Evolutionary conservation across 345 rosid genomes (phyloP), one percentile per base, ranked within the genome.

Genomic region (Melastoma malabathricum): DNA sequence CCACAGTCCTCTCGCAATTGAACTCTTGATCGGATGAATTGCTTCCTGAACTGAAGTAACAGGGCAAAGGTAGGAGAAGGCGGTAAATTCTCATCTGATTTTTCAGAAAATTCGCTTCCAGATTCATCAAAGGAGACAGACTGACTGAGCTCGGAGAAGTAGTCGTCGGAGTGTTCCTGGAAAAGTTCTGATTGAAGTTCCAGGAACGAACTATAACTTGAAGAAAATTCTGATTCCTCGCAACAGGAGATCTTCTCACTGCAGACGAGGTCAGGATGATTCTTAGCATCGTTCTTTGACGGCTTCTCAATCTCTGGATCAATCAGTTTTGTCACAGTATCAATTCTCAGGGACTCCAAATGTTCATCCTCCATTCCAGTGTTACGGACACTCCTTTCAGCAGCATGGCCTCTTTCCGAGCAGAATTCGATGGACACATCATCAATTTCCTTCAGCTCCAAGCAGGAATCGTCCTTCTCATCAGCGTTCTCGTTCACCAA

Each of bases 61-160:
- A 80, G 65, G 60, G 79, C 74, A 63, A 72, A 74, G 61, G 92
- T 73, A n/a, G 44, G 64, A n/a, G 94, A 84, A 34, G 71, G 72
- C 38, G 79, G 50, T 51, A 83, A 70, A 61, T 72, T 80, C 46
- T 62, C 72, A 13, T 29, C 43, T 0, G 84, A 86, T 62, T 66
- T 74, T 61, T 78, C 86, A 16, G 94, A 83, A 77, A 86, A 83
- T 51, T 82, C 73, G 57, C 77, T 78, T 44, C 89, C 96, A 17
- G 94, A 78, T 19, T 81, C 84, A 31, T 31, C 7, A 22, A 64
- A 57, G 52, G 77, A 76, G 48, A 73, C 51, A 1, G 81, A 75
- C 54, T 79, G 84, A 54, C 83, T 71, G 69, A 65, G 76, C 17
- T 83, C 94, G 6, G 92, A 86, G 48, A 62, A 73, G 41, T 78